Conservation (phyloP, 129 eudicot species). For the Oenanthe sinensis region DNA sequence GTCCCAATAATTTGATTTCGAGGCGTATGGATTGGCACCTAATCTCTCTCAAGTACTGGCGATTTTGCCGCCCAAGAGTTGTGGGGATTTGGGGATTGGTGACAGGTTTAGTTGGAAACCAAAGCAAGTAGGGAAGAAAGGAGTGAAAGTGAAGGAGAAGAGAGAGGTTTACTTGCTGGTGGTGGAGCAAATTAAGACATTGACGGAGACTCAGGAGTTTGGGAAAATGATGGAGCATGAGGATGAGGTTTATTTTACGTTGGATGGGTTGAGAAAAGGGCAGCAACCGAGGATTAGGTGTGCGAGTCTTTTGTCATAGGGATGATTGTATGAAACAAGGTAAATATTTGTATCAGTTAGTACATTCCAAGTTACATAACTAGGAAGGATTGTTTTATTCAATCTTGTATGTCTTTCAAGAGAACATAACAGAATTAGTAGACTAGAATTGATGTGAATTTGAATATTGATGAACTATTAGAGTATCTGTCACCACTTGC, state of each 20-base stretch:
- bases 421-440: neutral
- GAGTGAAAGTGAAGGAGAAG: slow-evolving; percentile 7
- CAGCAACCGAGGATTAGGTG: slow-evolving; percentile 53
- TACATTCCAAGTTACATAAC: neutral
- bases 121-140: slow-evolving; percentile 25
- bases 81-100: slow-evolving; percentile 9
- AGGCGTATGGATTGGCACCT: neutral
- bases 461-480: neutral
- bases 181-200: slow-evolving; percentile 46
- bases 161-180: slow-evolving; percentile 6
- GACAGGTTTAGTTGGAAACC: slow-evolving; percentile 17
- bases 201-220: slow-evolving; percentile 88
- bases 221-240: slow-evolving; percentile 94
- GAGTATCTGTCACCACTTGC: neutral
- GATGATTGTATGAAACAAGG: neutral
- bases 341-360: neutral
- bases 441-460: neutral
- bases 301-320: slow-evolving; percentile 51
- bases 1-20: slow-evolving; percentile 51
- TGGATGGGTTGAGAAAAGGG: slow-evolving; percentile 82
- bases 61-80: slow-evolving; percentile 14
- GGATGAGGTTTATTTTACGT: slow-evolving; percentile 83
- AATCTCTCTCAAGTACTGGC: slow-evolving; percentile 12
- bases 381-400: neutral
- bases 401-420: neutral